Percentiles rank a stretch among this genome's conserved stretches.
Conservation (phyloP, 2,329 filamentous ascomycete genomes). For the Didymella sp. region DNA sequence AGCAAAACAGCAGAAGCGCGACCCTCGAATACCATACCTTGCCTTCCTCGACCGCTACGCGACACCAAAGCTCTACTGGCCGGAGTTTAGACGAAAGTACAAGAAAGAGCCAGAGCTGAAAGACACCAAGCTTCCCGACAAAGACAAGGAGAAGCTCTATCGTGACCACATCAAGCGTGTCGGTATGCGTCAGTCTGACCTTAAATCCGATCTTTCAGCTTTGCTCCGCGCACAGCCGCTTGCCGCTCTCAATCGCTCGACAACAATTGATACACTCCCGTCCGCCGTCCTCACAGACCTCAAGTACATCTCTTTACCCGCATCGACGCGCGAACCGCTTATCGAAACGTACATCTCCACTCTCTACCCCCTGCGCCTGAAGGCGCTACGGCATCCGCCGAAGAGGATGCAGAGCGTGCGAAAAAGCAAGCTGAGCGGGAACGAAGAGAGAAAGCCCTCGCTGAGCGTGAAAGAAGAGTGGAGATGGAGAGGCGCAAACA, state of each 20-base stretch:
- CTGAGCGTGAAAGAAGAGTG: slow-evolving; percentile 68
- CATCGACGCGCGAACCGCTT: slow-evolving; percentile 67
- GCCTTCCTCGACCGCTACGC: slow-evolving; percentile 81
- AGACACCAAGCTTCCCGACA: slow-evolving; percentile 65
- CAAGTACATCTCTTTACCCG: slow-evolving; percentile 71
- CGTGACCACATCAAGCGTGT: slow-evolving; percentile 74
- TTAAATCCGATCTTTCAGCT: slow-evolving; percentile 72
- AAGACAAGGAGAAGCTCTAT: slow-evolving; percentile 81
- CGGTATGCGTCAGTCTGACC: slow-evolving; percentile 67
- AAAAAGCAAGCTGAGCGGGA: slow-evolving; percentile 46
- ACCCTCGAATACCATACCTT: slow-evolving; percentile 84
- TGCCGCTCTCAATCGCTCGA: slow-evolving; percentile 65
- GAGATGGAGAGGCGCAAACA: slow-evolving; percentile 69
- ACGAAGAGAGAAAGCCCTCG: slow-evolving; percentile 69
- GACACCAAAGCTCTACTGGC: slow-evolving; percentile 94
- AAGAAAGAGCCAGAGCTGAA: slow-evolving; percentile 83
- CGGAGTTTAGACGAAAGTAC: slow-evolving; percentile 92
- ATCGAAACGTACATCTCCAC: slow-evolving; percentile 71
- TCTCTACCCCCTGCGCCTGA: slow-evolving; percentile 65
- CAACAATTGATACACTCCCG: slow-evolving; percentile 65
- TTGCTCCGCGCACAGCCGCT: slow-evolving; percentile 69
- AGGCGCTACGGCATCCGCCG: slow-evolving; percentile 49
- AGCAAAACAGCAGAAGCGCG: slow-evolving; percentile 77
- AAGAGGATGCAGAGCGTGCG: slow-evolving; percentile 60
- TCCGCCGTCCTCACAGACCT: slow-evolving; percentile 69